Base-by-base conservation (phyloP, 768 basidiomycete genomes). In the Pleurotus sapidus region DNA sequence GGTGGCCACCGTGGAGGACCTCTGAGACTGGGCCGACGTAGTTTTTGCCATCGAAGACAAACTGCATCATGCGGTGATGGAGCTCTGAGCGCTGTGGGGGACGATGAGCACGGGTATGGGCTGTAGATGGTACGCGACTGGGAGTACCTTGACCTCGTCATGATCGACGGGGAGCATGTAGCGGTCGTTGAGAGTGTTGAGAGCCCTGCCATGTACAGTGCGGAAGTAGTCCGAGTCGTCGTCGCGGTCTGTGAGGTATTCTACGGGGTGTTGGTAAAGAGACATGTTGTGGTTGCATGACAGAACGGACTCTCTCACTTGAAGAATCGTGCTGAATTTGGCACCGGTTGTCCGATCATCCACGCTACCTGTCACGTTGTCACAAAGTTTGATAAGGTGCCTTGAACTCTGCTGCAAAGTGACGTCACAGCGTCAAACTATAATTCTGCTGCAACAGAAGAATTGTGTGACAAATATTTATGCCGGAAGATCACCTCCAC, bases 141-240 rank as follows among this genome's bases (percentile, higher is more conserved):
- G 7, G 48, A 69, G 60, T 63, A 86, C 87, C 67, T 80, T 80
- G 63, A 84, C 73, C 73, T 88, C 88, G 49, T 88, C 87, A 30
- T 77, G 70, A 68, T 89, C 87, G 3, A 79, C 82, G 37, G 87
- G 87, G 55, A 89, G 80, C 68, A 85, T 72, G 65, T 89, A 89
- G 7, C 73, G 71, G 20, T 65, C 64, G 60, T 83, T 86, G 64
- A 87, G 70, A 17, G 74, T 74, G 64, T 81, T 86, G 69, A 88
- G 76, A 46, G 70, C 73, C 47, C 86, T 77, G 30, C 77, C 82
- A 67, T 84, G 74, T 34, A 81, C 60, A 12, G 70, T 65, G 54
- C 78, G 79, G 64, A 88, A 89, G 70, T 76, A 87, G 24, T 75
- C 68, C 30, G 76, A 72, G 61, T 77, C 76, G 67, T 84, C 78